Conservation (phyloP, 2,329 filamentous ascomycete genomes). For the Fusarium camptoceras region DNA sequence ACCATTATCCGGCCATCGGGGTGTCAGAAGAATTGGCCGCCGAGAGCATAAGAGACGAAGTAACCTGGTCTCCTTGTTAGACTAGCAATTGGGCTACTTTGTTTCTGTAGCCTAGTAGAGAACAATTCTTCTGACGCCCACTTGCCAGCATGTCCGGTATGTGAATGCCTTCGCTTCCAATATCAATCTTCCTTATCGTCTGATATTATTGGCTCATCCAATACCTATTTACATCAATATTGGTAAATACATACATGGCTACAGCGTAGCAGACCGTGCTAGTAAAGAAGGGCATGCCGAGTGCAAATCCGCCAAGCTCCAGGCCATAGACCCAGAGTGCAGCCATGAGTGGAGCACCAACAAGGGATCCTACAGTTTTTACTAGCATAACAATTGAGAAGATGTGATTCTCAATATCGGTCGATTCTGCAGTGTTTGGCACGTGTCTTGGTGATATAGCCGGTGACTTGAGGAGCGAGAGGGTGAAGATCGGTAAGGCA, state of each 20-base stretch:
- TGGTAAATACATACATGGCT: constrained; percentile 34
- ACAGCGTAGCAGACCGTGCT: constrained; percentile 40
- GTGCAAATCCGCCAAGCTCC: constrained; percentile 47
- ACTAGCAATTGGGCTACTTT: no score
- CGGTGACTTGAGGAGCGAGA: constrained; percentile 60
- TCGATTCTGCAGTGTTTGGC: not conserved
- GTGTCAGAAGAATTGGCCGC: no score
- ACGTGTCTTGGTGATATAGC: constrained; percentile 45
- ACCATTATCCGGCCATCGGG: not conserved
- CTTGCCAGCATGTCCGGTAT: not conserved
- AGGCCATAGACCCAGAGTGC: constrained; percentile 61
- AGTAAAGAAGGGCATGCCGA: constrained; percentile 45
- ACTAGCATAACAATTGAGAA: constrained; percentile 65
- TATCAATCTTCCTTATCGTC: no score
- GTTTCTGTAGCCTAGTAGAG: no score
- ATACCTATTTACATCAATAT: constrained; percentile 15
- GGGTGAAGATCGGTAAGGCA: constrained; percentile 62
- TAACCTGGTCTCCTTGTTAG: no score
- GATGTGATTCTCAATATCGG: constrained; percentile 54
- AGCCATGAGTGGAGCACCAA: constrained; percentile 62
- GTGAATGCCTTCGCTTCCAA: no score
- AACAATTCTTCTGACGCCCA: no score
- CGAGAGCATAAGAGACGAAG: no score
- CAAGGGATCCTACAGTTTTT: constrained; percentile 60
- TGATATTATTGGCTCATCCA: not conserved